phyloP scores from a whole-genome alignment of 148 eudicot genomes.

The Chenopodium album region DNA sequence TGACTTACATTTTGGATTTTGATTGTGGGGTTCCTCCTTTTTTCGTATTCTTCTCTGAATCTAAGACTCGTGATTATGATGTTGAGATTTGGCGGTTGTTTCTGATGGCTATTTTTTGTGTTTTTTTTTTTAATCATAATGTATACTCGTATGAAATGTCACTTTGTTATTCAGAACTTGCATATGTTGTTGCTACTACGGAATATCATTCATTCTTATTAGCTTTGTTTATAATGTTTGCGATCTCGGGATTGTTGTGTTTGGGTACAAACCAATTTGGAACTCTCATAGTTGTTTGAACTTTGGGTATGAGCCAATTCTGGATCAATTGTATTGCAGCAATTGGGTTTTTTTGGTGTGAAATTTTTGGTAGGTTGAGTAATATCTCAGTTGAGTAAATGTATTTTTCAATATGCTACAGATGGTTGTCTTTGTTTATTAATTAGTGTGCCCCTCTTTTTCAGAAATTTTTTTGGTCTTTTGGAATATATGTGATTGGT shows the following conservation, averaged over 20 bases:
- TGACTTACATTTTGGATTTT: neutral
- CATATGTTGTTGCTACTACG: neutral
- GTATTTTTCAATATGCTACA: neutral
- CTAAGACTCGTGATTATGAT: neutral
- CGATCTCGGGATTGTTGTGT: neutral
- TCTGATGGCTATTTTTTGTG: neutral
- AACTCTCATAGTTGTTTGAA: neutral
- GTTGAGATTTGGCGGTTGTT: constrained; percentile 7
- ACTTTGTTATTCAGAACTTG: neutral
- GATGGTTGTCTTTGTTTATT: neutral
- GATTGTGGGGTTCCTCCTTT: neutral
- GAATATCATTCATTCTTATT: neutral
- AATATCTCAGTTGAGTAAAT: neutral
- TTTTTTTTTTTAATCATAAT: no score
- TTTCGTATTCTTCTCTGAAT: neutral
- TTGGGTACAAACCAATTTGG: neutral
- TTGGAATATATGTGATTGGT: constrained; percentile 2
- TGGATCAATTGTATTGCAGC: neutral
- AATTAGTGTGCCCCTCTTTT: neutral
- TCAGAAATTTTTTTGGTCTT: constrained; percentile 1
- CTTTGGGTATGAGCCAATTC: neutral
- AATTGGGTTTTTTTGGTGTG: neutral
- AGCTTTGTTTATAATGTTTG: neutral
- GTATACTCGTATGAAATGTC: neutral
- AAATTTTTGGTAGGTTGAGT: neutral